Evolutionary conservation across 225 moss, liverwort and hornwort species (phyloP), one percentile per base, ranked within the genome.

Genomic region (Sphagnum contortum): DNA sequence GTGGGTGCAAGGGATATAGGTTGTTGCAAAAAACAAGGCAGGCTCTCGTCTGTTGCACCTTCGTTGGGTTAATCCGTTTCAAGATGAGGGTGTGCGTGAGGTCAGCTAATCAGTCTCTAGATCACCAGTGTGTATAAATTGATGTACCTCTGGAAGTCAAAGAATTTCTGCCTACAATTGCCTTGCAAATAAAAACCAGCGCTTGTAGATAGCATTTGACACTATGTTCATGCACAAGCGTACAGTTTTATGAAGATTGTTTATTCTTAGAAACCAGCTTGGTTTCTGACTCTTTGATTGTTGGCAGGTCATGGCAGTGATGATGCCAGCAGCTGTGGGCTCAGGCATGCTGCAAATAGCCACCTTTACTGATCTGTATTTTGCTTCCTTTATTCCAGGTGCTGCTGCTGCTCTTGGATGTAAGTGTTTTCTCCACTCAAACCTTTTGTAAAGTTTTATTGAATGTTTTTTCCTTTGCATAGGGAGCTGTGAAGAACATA

Each of bases 291-390:
- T 29, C 29, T 29, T 29, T 29, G 29, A 29, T 29, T 49, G 9
- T 68, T 57, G 48, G 8, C 79, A 83, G 83, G 70, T 98, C 66
- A 71, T 93, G 66, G 70, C 80, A 54, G 86, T 98, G 14, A 76
- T 98, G 83, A 56, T 98, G 50, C 98, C 98, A 68, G 98, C 98
- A 60, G 80, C 84, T 12, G 48, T 90, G 57, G 81, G 84, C 14
- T 98, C 98, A 50, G 98, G 98, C 58, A 74, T 93, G 82, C 89
- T 89, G 44, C 98, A 98, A 80, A 77, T 98, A 57, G 93, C 98
- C 9, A 91, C 98, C 8, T 93, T 88, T 74, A 98, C 93, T 55
- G 98, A 98, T 61, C 91, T 98, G 29, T 82, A 89, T 76, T 98
- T 98, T 62, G 91, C 93, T 55, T 98, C 98, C 2, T 98, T 89